A percentile compares a stretch with the other conserved stretches of the same genome.
Conservation (phyloP, 2,329 filamentous ascomycete genomes). For the Diaporthe helianthi region DNA sequence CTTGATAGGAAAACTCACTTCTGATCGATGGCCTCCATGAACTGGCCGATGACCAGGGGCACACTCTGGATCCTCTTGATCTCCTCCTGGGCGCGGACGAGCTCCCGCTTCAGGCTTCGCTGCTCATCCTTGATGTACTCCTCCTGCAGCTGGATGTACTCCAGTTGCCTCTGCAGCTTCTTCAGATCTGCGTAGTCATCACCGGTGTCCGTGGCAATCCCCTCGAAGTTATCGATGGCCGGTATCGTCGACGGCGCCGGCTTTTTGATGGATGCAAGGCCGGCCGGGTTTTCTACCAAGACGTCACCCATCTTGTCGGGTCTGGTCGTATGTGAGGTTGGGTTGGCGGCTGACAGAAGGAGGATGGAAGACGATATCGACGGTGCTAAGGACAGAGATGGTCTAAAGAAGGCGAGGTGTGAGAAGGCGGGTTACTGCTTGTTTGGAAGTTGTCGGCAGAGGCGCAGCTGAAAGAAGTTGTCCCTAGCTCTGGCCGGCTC, state of each 20-base stretch:
- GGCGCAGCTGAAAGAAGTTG: conserved; percentile 23
- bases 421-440: conserved; percentile 26
- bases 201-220: conserved; percentile 77
- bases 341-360: not conserved
- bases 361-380: not conserved
- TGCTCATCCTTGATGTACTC: conserved; percentile 99
- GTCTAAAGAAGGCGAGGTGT: conserved; percentile 17
- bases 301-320: conserved; percentile 78
- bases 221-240: conserved; percentile 89
- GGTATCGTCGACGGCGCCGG: conserved; percentile 80
- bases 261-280: conserved; percentile 82
- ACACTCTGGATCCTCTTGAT: conserved; percentile 99
- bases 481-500: conserved; percentile 17
- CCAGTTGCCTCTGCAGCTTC: conserved; percentile 93
- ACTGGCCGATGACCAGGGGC: conserved; percentile 96
- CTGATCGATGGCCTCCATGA: conserved; percentile 99
- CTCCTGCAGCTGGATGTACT: conserved; percentile 98
- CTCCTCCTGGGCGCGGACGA: conserved; percentile 97
- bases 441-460: conserved; percentile 9
- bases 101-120: conserved; percentile 94
- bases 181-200: conserved; percentile 97
- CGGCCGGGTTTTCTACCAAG: conserved; percentile 81
- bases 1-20: conserved; percentile 69
- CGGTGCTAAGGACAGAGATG: not conserved
- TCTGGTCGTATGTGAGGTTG: conserved; percentile 6